Evolutionary conservation across 2,329 filamentous ascomycete genomes (phyloP).

Genomic region (Aureobasidium leucospermi): DNA sequence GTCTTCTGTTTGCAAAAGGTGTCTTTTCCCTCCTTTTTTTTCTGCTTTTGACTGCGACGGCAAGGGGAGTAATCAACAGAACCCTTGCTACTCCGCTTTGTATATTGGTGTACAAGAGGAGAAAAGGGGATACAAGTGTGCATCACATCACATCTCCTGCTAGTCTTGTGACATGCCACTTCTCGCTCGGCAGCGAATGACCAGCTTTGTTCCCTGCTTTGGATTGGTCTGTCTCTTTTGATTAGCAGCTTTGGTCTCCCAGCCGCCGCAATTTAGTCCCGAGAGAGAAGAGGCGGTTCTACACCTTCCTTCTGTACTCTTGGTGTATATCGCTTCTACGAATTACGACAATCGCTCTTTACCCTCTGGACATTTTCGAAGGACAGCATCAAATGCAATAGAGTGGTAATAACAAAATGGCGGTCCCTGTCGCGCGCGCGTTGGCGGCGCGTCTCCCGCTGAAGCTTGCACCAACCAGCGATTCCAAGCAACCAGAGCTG

Average conservation of each 20-base stretch:
- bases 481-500: neutral
- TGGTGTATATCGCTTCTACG: neutral
- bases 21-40: neutral
- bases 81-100: neutral
- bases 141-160: neutral
- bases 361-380: neutral
- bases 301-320: neutral
- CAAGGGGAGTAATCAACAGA: neutral
- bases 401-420: neutral
- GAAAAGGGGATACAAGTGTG: neutral
- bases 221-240: neutral
- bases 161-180: conserved; percentile 2
- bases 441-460: conserved; percentile 10
- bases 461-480: conserved; percentile 6
- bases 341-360: neutral
- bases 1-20: neutral
- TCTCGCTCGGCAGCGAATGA: neutral
- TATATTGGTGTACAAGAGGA: neutral
- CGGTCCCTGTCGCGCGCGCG: conserved; percentile 8
- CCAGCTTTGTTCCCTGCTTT: neutral
- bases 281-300: neutral
- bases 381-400: neutral
- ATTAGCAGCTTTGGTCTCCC: conserved; percentile 1
- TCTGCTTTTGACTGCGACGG: neutral
- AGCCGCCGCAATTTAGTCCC: conserved; percentile 10